Evolutionary conservation across 306 rosid species (phyloP).

Genomic region (Castanea sativa): DNA sequence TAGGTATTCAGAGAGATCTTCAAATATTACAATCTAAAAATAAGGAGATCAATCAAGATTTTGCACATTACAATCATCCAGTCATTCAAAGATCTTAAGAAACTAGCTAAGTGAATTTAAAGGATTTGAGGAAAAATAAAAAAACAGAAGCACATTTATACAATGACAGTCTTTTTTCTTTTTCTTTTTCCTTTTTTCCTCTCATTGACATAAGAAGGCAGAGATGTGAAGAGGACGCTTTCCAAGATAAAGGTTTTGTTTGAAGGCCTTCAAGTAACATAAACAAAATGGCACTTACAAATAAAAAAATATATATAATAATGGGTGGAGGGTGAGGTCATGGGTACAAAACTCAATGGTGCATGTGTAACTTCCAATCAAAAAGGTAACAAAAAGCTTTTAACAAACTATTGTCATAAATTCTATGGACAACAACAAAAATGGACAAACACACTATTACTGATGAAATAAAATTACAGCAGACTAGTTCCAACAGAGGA

Average conservation of each 20-base stretch:
- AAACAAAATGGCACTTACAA: no score
- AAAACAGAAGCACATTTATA: not conserved
- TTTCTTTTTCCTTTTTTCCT: not conserved
- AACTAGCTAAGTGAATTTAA: no score
- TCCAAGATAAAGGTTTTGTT: not conserved
- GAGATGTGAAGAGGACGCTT: not conserved
- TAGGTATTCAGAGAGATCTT: not conserved
- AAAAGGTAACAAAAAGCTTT: not conserved
- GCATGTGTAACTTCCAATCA: no score
- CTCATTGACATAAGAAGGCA: not conserved
- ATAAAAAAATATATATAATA: no score
- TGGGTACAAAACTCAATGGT: no score
- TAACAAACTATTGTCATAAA: not conserved
- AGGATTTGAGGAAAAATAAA: no score
- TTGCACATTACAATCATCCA: not conserved
- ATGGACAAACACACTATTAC: not conserved
- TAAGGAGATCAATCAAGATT: not conserved
- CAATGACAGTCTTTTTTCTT: not conserved
- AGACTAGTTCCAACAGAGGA: not conserved
- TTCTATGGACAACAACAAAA: not conserved
- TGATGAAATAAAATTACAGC: constrained; percentile 2
- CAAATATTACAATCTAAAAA: not conserved
- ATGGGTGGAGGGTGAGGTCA: no score
- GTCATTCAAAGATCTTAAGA: not conserved
- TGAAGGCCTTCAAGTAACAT: not conserved